Evolutionary conservation across 768 basidiomycete species (phyloP).

Genomic region (Daedalea quercina): DNA sequence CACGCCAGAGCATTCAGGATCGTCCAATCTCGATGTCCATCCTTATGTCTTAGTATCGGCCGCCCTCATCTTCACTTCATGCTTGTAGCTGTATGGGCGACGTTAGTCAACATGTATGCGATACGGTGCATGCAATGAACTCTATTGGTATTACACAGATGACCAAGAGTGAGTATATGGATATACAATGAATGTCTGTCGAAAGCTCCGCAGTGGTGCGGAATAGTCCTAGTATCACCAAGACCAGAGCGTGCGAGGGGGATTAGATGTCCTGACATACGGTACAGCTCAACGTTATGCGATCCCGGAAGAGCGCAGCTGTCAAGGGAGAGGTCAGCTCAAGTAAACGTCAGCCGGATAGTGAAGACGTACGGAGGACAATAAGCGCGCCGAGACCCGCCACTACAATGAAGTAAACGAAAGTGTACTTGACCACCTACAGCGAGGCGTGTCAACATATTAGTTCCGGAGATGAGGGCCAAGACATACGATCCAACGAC

Average conservation of each 20-base stretch:
- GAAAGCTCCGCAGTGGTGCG: neutral
- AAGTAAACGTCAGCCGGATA: neutral
- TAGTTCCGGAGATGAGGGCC: neutral
- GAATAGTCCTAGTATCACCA: neutral
- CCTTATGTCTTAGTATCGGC: neutral
- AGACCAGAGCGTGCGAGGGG: neutral
- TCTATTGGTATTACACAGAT: conserved; percentile 7
- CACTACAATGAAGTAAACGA: conserved; percentile 75
- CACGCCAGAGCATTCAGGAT: neutral
- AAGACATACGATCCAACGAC: conserved; percentile 76
- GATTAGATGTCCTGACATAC: conserved; percentile 82
- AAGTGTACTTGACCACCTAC: conserved; percentile 77
- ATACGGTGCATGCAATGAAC: neutral
- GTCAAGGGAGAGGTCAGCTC: conserved; percentile 14
- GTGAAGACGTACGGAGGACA: conserved; percentile 59
- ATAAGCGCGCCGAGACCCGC: conserved; percentile 77
- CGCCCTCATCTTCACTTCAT: too few relatives aligned
- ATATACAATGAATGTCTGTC: conserved; percentile 7
- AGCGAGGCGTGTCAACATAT: conserved; percentile 6
- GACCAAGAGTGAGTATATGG: neutral
- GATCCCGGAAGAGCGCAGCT: conserved; percentile 80
- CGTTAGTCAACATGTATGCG: neutral
- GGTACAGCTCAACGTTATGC: conserved; percentile 71
- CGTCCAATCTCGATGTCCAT: neutral
- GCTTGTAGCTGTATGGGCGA: neutral